phyloP scores from a whole-genome alignment of 345 rosid genomes.

The Boechera retrofracta region DNA sequence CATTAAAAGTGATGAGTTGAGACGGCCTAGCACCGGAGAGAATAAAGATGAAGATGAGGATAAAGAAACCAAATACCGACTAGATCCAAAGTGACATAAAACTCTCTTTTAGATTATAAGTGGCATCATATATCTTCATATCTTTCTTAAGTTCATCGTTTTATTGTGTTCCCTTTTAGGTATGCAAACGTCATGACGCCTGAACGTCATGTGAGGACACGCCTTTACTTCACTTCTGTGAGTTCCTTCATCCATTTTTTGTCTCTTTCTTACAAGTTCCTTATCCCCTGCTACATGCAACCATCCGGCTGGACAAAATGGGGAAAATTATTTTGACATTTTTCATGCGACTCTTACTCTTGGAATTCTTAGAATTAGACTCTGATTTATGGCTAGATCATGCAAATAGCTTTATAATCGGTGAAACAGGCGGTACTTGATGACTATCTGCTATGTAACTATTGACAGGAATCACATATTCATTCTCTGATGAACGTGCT shows the following conservation, averaged over 20 bases:
- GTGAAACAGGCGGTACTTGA: not conserved
- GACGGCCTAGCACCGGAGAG: conserved; percentile 73
- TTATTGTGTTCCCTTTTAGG: conserved; percentile 48
- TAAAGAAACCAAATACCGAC: conserved; percentile 90
- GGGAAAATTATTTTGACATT: not conserved
- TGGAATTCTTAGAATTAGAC: not conserved
- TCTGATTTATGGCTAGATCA: not conserved
- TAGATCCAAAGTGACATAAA: conserved; percentile 82
- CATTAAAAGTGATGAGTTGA: conserved; percentile 63
- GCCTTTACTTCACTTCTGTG: conserved; percentile 99
- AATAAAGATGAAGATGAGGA: conserved; percentile 94
- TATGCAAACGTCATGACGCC: conserved; percentile 99
- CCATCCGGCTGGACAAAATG: not conserved
- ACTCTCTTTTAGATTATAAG: not conserved
- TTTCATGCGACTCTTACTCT: not conserved
- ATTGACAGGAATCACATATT: conserved; percentile 92
- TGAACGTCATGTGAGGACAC: conserved; percentile 95
- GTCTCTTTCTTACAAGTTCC: not conserved
- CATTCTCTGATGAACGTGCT: conserved; percentile 96
- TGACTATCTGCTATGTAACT: conserved; percentile 24
- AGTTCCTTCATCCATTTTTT: conserved; percentile 44
- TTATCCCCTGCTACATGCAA: not conserved
- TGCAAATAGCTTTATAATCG: conserved; percentile 1
- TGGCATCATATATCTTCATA: not conserved
- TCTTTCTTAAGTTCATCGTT: conserved; percentile 17